Base-by-base conservation (phyloP, 768 basidiomycete genomes). In the Phylloporus rhodoxanthus region DNA sequence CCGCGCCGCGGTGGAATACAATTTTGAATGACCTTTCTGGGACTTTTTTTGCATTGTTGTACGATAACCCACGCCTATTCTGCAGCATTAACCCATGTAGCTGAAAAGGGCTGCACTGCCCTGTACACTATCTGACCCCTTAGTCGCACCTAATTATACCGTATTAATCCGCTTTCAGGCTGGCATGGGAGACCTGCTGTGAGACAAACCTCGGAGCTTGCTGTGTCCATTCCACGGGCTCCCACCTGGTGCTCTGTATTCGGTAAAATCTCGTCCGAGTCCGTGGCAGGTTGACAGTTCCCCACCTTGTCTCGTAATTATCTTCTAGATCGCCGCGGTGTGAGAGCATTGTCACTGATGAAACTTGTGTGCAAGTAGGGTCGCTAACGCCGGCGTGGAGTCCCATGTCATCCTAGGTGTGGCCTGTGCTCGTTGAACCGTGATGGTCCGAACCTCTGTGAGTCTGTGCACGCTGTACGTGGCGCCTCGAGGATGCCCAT, bases 1-100 rank as follows among this genome's bases (percentile, higher is more conserved):
- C 60, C 77, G 75, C 50, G 76, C 76, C 45, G 86, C 86, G 10
- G 86, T 87, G 60, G 80, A 82, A 55, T 89, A 89, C 65, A 78
- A 79, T 20, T 79, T 88, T 50, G 87, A 89, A 64, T 72, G 54
- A 69, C 42, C 43, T 43, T 19, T 8, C 8, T n/a, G n/a, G 13
- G 14, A 11, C 2, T 3, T 33, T n/a, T 14, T 29, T 55, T 8
- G 54, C 53, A 61, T 61, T 45, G 47, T 48, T 63, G 57, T 65
- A 66, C 53, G 62, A 65, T 67, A 64, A 53, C 56, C 41, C 59
- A 59, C 57, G 45, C 47, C 55, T 66, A 60, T 61, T 69, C 19
- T 19, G 34, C 34, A 36, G 45, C 44, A 30, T 33, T n/a, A 20
- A 15, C 5, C 19, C 29, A n/a, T 38, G 37, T 38, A 28, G 32